Conservation (phyloP, 2,329 filamentous ascomycete genomes). For the Hymenoscyphus fructigenus region DNA sequence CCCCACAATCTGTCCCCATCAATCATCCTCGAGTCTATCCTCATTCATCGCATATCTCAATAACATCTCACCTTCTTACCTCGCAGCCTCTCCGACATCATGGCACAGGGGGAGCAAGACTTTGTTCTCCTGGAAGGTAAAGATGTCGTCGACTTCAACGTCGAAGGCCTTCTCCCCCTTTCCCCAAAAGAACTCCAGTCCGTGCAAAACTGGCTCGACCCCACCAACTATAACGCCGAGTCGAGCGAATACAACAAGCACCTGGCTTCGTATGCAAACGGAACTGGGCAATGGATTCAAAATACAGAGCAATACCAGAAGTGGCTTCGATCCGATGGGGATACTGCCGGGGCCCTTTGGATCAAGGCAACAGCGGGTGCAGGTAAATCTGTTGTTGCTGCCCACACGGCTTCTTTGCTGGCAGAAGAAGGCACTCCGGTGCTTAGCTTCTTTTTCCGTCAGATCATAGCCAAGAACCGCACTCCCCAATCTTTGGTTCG, state of each 20-base stretch:
- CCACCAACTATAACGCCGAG: constrained; percentile 23
- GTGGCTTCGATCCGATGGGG: constrained; percentile 27
- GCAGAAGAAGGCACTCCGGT: constrained; percentile 24
- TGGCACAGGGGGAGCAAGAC: constrained; percentile 8
- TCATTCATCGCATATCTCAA: neutral
- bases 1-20: neutral
- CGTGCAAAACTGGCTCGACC: constrained; percentile 16
- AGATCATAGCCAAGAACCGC: constrained; percentile 37
- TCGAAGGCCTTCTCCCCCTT: constrained; percentile 10
- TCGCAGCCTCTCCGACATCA: neutral
- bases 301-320: constrained; percentile 21
- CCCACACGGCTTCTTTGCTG: constrained; percentile 15
- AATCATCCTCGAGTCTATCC: neutral
- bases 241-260: constrained; percentile 26
- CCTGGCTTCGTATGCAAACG: constrained; percentile 18
- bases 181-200: neutral
- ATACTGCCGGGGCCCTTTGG: constrained; percentile 42
- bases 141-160: constrained; percentile 17
- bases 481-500: constrained; percentile 28
- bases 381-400: constrained; percentile 44
- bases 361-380: constrained; percentile 45
- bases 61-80: neutral
- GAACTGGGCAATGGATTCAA: constrained; percentile 27
- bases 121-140: constrained; percentile 13
- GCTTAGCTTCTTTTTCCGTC: constrained; percentile 40